A percentile compares a stretch with the other conserved stretches of the same genome.
These are phyloP conservation scores for Brassica carinata DNA, from an alignment of 345 rosid genomes.

Conservation along the genomic window DNA sequence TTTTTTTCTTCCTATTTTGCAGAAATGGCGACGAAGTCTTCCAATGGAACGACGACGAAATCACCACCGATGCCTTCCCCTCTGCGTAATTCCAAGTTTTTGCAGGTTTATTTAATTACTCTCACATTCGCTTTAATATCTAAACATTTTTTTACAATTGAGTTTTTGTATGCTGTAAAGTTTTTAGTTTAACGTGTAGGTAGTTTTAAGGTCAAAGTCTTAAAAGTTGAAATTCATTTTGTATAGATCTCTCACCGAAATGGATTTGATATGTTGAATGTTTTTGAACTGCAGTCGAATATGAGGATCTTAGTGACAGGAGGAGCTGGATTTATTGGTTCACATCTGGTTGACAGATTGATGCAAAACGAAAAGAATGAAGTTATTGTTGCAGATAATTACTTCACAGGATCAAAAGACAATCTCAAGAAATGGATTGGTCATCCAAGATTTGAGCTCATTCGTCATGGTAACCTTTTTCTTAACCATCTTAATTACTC, in stretches of 20 bases:
- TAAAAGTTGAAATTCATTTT: neutral
- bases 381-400: slow-evolving; percentile 88
- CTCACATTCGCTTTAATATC: neutral
- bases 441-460: slow-evolving; percentile 95
- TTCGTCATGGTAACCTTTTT: slow-evolving; percentile 75
- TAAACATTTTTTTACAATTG: neutral
- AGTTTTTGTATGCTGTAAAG: neutral
- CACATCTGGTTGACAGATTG: slow-evolving; percentile 81
- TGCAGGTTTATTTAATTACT: slow-evolving; percentile 53
- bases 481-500: neutral
- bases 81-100: slow-evolving; percentile 80
- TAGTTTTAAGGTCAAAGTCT: neutral
- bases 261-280: slow-evolving; percentile 1
- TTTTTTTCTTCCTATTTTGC: slow-evolving; percentile 31
- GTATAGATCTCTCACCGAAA: slow-evolving; percentile 11
- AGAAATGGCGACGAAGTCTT: slow-evolving; percentile 52
- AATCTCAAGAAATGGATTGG: slow-evolving; percentile 86
- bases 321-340: slow-evolving; percentile 96
- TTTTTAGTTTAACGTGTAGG: neutral
- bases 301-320: slow-evolving; percentile 94
- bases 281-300: slow-evolving; percentile 59
- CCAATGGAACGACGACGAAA: slow-evolving; percentile 53
- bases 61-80: slow-evolving; percentile 91
- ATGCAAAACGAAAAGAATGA: slow-evolving; percentile 94
- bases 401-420: slow-evolving; percentile 90